These are phyloP conservation scores for Plasmodium vinckei DNA, from an alignment of 169 alveolate species.

Conservation along the genomic window DNA sequence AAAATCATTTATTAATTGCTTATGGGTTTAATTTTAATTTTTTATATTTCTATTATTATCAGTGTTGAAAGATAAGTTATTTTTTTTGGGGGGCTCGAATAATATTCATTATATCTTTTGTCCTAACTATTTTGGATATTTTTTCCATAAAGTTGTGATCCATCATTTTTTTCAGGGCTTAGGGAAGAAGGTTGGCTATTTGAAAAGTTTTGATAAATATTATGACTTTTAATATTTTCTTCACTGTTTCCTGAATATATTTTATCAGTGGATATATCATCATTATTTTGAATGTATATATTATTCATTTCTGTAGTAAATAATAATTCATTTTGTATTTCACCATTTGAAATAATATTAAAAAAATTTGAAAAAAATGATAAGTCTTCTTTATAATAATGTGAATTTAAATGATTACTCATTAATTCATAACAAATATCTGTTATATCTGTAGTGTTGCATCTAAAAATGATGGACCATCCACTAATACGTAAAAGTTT, in stretches of 20 bases:
- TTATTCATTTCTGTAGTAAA: slow-evolving; percentile 27
- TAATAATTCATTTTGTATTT: slow-evolving; percentile 44
- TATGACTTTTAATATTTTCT: not conserved
- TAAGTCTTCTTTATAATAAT: slow-evolving; percentile 50
- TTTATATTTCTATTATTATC: slow-evolving; percentile 1
- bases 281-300: slow-evolving; percentile 9
- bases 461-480: slow-evolving; percentile 73
- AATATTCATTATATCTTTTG: too few relatives aligned
- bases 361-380: slow-evolving; percentile 29
- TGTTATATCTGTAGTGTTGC: slow-evolving; percentile 29
- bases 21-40: not conserved
- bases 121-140: too few relatives aligned
- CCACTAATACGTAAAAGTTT: slow-evolving; percentile 58
- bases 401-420: slow-evolving; percentile 50
- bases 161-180: too few relatives aligned
- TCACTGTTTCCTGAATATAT: not conserved
- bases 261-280: not conserved
- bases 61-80: too few relatives aligned
- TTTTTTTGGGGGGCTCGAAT: too few relatives aligned
- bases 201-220: too few relatives aligned
- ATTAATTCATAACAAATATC: slow-evolving; percentile 57
- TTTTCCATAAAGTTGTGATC: too few relatives aligned
- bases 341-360: slow-evolving; percentile 57
- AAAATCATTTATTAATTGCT: slow-evolving; percentile 5
- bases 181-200: too few relatives aligned